These are phyloP conservation scores for Podaxis mareebaensis DNA, from an alignment of 768 basidiomycete species.

Conservation along the genomic window DNA sequence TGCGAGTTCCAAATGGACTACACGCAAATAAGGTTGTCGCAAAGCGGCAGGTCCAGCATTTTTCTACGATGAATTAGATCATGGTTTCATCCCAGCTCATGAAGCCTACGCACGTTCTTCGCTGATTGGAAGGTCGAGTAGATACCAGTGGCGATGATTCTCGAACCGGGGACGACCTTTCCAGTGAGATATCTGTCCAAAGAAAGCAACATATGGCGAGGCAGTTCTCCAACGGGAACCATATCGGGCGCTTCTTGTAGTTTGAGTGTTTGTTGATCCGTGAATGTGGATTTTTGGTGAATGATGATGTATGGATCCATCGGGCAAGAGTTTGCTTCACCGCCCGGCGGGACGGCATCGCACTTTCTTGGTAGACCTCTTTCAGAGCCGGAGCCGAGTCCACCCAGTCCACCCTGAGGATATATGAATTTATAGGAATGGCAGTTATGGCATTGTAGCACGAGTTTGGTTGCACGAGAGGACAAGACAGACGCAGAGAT, in stretches of 20 bases:
- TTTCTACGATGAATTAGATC: conserved; percentile 48
- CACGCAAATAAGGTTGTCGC: conserved; percentile 91
- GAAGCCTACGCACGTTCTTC: conserved; percentile 62
- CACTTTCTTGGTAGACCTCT: conserved; percentile 85
- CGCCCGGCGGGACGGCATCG: conserved; percentile 75
- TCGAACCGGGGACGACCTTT: conserved; percentile 93
- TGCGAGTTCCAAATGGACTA: conserved; percentile 90
- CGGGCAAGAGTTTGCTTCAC: conserved; percentile 93
- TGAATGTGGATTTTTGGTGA: conserved; percentile 91
- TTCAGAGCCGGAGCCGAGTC: conserved; percentile 85
- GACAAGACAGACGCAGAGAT: conserved; percentile 95
- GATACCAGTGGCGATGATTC: conserved; percentile 93
- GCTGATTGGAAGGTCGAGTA: conserved; percentile 94
- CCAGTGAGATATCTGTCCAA: conserved; percentile 90
- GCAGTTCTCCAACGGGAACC: conserved; percentile 98
- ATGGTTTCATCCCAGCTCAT: not conserved
- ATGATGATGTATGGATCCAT: conserved; percentile 95
- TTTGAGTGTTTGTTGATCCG: conserved; percentile 95
- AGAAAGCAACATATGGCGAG: conserved; percentile 91
- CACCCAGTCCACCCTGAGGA: conserved; percentile 78
- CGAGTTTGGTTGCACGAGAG: conserved; percentile 88
- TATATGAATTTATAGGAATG: conserved; percentile 76
- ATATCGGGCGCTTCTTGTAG: conserved; percentile 99
- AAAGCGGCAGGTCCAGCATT: conserved; percentile 83
- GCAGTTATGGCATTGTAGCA: conserved; percentile 92